phyloP scores from a whole-genome alignment of 2,329 filamentous ascomycete species.

The Diaporthe destruens region DNA sequence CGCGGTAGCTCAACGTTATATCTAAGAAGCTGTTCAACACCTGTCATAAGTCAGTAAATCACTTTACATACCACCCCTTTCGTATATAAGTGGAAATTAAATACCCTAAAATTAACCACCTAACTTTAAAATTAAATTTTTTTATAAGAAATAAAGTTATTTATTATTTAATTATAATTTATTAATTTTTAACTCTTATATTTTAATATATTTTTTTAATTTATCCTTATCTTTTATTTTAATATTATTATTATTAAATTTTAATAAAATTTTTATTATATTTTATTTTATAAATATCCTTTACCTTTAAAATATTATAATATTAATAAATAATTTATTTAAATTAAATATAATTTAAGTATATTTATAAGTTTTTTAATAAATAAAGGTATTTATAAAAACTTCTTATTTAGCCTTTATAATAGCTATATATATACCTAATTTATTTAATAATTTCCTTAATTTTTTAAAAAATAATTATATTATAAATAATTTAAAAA shows the following conservation, averaged over 20 bases:
- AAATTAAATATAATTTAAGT: too few relatives aligned
- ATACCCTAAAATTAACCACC: not conserved
- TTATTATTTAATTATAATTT: not conserved
- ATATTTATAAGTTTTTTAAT: too few relatives aligned
- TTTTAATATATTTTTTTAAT: not conserved
- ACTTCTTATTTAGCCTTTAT: not conserved
- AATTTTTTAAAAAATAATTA: not conserved
- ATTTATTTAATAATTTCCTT: not conserved
- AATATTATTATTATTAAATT: not conserved
- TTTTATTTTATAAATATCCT: too few relatives aligned
- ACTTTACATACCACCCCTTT: not conserved
- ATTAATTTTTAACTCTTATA: not conserved
- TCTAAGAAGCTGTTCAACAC: not conserved
- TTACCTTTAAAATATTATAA: too few relatives aligned
- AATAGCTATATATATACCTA: not conserved
- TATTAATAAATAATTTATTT: too few relatives aligned
- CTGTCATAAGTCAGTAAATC: too few relatives aligned
- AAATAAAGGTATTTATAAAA: too few relatives aligned
- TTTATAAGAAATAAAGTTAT: not conserved
- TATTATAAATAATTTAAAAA: not conserved
- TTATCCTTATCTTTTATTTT: not conserved
- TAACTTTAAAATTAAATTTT: not conserved
- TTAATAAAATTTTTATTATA: not conserved
- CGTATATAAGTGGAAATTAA: not conserved
- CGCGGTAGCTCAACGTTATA: too few relatives aligned